Conservation (phyloP, 768 basidiomycete species). For the Kwoniella newhampshirensis region DNA sequence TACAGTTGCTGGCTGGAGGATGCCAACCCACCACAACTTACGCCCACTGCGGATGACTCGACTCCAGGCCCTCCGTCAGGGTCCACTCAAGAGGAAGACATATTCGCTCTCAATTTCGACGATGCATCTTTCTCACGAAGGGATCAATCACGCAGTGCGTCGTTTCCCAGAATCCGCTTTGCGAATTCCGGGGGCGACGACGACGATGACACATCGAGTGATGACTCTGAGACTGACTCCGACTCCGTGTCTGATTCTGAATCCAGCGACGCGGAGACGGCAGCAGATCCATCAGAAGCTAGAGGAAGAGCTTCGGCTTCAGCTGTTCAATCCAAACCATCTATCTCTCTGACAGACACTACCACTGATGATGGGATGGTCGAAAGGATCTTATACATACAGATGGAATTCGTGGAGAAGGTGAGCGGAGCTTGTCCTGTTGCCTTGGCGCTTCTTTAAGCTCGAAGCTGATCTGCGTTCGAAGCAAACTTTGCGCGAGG, state of each 20-base stretch:
- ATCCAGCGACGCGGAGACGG: conserved; percentile 19
- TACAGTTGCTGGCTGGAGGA: conserved; percentile 56
- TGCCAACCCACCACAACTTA: conserved; percentile 24
- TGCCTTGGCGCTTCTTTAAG: not conserved
- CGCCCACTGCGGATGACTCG: conserved; percentile 11
- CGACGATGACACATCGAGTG: conserved; percentile 54
- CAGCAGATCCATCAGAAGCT: conserved; percentile 26
- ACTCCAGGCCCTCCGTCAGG: conserved; percentile 11
- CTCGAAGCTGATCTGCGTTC: not conserved
- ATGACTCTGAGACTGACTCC: conserved; percentile 26
- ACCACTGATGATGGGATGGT: conserved; percentile 31
- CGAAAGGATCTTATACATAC: conserved; percentile 76
- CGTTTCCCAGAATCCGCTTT: conserved; percentile 84
- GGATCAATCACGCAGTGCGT: conserved; percentile 56
- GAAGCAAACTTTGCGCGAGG: conserved; percentile 82
- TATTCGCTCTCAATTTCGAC: conserved; percentile 67
- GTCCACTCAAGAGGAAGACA: conserved; percentile 55
- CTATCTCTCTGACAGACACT: conserved; percentile 31
- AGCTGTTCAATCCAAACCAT: conserved; percentile 22
- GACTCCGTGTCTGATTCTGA: conserved; percentile 7
- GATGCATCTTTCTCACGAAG: conserved; percentile 56
- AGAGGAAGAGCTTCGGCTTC: conserved; percentile 16
- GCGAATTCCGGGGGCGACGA: conserved; percentile 57
- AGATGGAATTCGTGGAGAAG: conserved; percentile 66
- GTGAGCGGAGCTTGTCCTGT: too few relatives aligned